A percentile compares a stretch with the other conserved stretches of the same genome.
phyloP scores from a whole-genome alignment of 371 early-diverging fungal species.

The Zychaea mexicana region DNA sequence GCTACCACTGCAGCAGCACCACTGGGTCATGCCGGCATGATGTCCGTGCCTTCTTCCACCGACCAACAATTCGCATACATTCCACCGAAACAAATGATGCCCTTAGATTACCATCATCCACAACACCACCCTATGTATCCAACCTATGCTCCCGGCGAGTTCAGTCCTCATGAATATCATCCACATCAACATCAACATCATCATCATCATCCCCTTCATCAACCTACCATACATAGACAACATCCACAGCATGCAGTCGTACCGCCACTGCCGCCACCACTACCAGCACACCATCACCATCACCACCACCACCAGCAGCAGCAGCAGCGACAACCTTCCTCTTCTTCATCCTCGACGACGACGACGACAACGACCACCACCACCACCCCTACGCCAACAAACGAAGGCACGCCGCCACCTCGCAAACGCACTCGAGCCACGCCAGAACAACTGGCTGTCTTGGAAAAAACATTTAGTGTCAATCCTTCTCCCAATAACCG shows the following conservation, averaged over 20 bases:
- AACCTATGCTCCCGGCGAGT: slow-evolving; percentile 5
- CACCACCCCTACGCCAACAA: too few species aligned
- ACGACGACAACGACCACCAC: too few species aligned
- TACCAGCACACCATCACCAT: background rate
- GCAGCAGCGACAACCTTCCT: slow-evolving; percentile 7
- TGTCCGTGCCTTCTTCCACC: slow-evolving; percentile 5
- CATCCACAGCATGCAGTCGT: background rate
- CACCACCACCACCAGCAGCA: slow-evolving; percentile 3
- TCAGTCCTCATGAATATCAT: background rate
- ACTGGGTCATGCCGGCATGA: slow-evolving; percentile 12
- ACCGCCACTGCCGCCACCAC: background rate
- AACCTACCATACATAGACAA: background rate
- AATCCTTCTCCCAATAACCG: slow-evolving; percentile 79
- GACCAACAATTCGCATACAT: slow-evolving; percentile 2
- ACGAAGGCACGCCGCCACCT: slow-evolving; percentile 33
- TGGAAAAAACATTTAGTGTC: slow-evolving; percentile 73
- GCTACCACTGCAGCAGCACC: slow-evolving; percentile 5
- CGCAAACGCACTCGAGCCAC: slow-evolving; percentile 74
- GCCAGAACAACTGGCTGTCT: slow-evolving; percentile 70
- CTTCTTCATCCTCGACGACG: background rate
- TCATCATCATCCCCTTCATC: background rate
- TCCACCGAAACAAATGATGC: slow-evolving; percentile 1
- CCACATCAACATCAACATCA: slow-evolving; percentile 1
- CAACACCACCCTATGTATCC: slow-evolving; percentile 17
- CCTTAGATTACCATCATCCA: slow-evolving; percentile 5